Conservation (phyloP, 202 grass and related monocot species). For the Saccharum hybrid region DNA sequence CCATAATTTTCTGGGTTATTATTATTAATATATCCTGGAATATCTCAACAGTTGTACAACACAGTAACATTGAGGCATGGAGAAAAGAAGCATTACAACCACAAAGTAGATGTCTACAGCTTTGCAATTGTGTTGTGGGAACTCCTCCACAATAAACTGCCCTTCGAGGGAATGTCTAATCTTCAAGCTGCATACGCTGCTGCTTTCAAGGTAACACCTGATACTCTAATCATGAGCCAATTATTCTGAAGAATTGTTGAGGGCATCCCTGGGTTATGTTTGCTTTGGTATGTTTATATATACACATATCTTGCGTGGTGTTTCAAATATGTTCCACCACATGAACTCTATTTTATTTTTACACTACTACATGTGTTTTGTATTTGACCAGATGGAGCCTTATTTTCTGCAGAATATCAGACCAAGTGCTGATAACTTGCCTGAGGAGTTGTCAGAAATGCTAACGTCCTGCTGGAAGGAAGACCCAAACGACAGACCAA, state of each 20-base stretch:
- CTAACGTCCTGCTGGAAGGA: constrained; percentile 98
- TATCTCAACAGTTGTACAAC: constrained; percentile 81
- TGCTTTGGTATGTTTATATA: not conserved
- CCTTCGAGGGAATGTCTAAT: constrained; percentile 99
- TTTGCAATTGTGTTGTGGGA: constrained; percentile 99
- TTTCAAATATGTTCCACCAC: constrained; percentile 12
- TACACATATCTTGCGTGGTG: constrained; percentile 4
- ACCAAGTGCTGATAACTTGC: constrained; percentile 92
- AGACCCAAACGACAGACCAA: constrained; percentile 80
- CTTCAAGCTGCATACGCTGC: constrained; percentile 98
- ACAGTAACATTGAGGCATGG: constrained; percentile 97
- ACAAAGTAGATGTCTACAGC: constrained; percentile 99
- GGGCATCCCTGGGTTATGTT: not conserved
- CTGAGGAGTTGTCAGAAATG: constrained; percentile 70
- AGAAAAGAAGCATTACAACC: constrained; percentile 99
- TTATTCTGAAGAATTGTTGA: not conserved
- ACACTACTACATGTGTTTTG: not conserved
- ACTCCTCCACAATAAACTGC: constrained; percentile 87
- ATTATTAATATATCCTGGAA: constrained; percentile 42
- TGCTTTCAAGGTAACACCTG: constrained; percentile 86
- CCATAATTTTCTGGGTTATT: constrained; percentile 30
- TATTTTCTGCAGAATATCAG: constrained; percentile 77
- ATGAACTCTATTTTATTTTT: not conserved
- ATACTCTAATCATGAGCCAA: not conserved
- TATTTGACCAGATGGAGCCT: constrained; percentile 28